Percentiles rank a stretch among this genome's conserved stretches.
Evolutionary conservation across 1,284 basidiomycete genomes (phyloP).

Genomic region (Rhizoctonia solani): DNA sequence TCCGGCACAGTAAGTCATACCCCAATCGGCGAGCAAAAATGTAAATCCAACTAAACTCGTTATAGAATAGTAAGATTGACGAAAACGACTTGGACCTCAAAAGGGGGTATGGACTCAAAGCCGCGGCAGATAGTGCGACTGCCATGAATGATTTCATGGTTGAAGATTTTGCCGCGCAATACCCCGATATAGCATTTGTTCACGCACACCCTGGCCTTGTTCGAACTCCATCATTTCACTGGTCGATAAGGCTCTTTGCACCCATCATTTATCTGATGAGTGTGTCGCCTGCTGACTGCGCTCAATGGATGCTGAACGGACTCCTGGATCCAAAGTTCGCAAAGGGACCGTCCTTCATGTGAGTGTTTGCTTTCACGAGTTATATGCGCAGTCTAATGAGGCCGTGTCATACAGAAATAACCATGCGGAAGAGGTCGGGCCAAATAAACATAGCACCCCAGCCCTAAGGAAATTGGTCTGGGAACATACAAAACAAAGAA

Average conservation of each 20-base stretch:
- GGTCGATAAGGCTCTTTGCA: constrained; percentile 15
- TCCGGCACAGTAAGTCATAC: constrained; percentile 43
- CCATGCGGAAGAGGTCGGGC: constrained; percentile 24
- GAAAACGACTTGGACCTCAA: constrained; percentile 53
- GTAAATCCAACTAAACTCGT: not conserved
- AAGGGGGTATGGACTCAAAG: constrained; percentile 47
- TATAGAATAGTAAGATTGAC: constrained; percentile 47
- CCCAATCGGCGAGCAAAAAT: not conserved
- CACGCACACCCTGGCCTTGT: constrained; percentile 48
- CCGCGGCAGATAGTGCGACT: constrained; percentile 45
- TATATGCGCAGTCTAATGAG: not conserved
- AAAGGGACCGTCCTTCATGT: constrained; percentile 35
- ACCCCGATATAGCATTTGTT: constrained; percentile 51
- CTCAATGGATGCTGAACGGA: constrained; percentile 34
- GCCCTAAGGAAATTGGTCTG: constrained; percentile 27
- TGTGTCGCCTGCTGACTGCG: constrained; percentile 34
- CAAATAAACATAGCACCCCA: constrained; percentile 27
- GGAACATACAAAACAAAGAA: constrained; percentile 24
- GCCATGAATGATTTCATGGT: constrained; percentile 56
- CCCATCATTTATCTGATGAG: not conserved
- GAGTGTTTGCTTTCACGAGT: not conserved
- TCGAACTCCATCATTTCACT: constrained; percentile 41
- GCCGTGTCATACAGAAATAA: not conserved
- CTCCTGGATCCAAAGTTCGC: constrained; percentile 32
- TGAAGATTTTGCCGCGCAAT: constrained; percentile 50